Percentiles rank a stretch among this genome's conserved stretches.
These are phyloP conservation scores for Phytophthora sp. DNA, from an alignment of 352 stramenopile species.

Conservation along the genomic window DNA sequence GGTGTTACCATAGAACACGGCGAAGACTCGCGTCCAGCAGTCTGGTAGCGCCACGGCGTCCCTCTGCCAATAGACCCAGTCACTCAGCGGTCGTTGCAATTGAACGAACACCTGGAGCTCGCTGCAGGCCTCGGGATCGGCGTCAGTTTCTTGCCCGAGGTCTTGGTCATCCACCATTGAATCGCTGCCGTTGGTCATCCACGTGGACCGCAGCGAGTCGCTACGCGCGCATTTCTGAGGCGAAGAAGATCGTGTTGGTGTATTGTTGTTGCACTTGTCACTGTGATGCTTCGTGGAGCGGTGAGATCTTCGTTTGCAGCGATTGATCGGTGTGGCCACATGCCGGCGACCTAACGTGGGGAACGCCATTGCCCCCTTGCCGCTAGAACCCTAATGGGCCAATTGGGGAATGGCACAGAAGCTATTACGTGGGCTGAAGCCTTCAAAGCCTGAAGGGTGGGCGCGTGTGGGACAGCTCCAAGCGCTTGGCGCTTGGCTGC, in stretches of 20 bases:
- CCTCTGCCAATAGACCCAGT: constrained; percentile 59
- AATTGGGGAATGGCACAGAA: constrained; percentile 29
- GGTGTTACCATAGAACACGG: constrained; percentile 40
- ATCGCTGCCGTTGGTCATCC: constrained; percentile 44
- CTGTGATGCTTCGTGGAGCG: neutral
- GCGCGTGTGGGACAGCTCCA: constrained; percentile 18
- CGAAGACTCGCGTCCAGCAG: constrained; percentile 58
- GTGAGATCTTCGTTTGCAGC: constrained; percentile 21
- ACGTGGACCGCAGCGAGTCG: constrained; percentile 46
- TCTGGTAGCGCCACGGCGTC: constrained; percentile 39
- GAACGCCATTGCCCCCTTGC: constrained; percentile 21
- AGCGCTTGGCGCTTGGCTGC: constrained; percentile 10
- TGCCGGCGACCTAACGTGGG: constrained; percentile 14
- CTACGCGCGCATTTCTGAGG: constrained; percentile 29
- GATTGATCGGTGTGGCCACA: constrained; percentile 5
- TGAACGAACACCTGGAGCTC: constrained; percentile 25
- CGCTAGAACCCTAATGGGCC: constrained; percentile 1
- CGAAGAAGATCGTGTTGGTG: constrained; percentile 9
- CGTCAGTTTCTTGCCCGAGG: constrained; percentile 2
- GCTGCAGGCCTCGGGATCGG: neutral
- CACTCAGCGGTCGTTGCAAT: constrained; percentile 31
- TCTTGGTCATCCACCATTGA: constrained; percentile 26
- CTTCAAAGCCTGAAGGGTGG: neutral
- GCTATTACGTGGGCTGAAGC: neutral
- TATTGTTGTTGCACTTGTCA: neutral